Conservation (phyloP, 345 rosid species). For the Brassica nigra region DNA sequence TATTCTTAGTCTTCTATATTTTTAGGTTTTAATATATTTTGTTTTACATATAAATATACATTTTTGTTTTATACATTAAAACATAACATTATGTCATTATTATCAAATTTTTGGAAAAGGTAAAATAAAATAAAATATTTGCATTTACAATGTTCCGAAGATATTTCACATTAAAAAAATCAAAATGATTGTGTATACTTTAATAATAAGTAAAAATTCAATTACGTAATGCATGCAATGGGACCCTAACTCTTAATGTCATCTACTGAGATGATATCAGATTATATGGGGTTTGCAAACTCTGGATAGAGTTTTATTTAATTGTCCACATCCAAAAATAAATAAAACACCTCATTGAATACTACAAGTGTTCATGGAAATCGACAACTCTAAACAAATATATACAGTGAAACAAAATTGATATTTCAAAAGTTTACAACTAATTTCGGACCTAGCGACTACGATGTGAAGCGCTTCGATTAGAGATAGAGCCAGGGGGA, state of each 20-base stretch:
- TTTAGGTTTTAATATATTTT: not conserved
- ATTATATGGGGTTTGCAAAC: constrained; percentile 11
- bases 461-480: constrained; percentile 44
- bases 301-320: constrained; percentile 19
- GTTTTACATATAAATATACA: not conserved
- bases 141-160: not conserved
- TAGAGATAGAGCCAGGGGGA: constrained; percentile 65
- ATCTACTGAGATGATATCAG: constrained; percentile 23
- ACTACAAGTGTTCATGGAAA: constrained; percentile 27
- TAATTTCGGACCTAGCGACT: constrained; percentile 32
- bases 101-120: not conserved
- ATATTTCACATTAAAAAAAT: not conserved
- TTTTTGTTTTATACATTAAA: too few species aligned
- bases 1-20: not conserved
- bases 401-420: constrained; percentile 40
- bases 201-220: not conserved
- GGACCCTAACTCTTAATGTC: constrained; percentile 33
- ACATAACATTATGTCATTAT: not conserved
- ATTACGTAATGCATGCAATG: not conserved
- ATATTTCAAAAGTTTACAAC: constrained; percentile 26
- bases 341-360: constrained; percentile 37
- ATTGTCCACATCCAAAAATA: constrained; percentile 32
- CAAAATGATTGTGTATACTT: constrained; percentile 8
- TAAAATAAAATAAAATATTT: not conserved
- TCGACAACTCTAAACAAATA: constrained; percentile 38